These are phyloP conservation scores for maize (Zea mays) DNA, from an alignment of 176 grass and related monocot genomes.

Conservation along the genomic window Zm-B73-REFERENCE-NAM-5.0 NC_050103.1:173500001-173500500, in stretches of 20 bases:
- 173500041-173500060: too few relatives aligned
- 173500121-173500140: slow-evolving; percentile 55
- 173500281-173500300: slow-evolving; percentile 68
- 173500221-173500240: slow-evolving; percentile 64
- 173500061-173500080: slow-evolving; percentile 41
- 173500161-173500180: slow-evolving; percentile 51
- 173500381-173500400: slow-evolving; percentile 85
- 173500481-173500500: slow-evolving; percentile 57
- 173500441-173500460: slow-evolving; percentile 70
- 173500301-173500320: slow-evolving; percentile 58
- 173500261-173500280: slow-evolving; percentile 33
- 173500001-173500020: background rate
- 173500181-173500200: slow-evolving; percentile 51
- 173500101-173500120: slow-evolving; percentile 62
- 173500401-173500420: slow-evolving; percentile 81
- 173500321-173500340: slow-evolving; percentile 25
- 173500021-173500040: background rate
- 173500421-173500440: slow-evolving; percentile 76
- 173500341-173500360: slow-evolving; percentile 56
- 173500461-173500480: slow-evolving; percentile 59
- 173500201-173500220: slow-evolving; percentile 65
- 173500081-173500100: slow-evolving; percentile 50
- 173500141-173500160: slow-evolving; percentile 42
- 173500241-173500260: slow-evolving; percentile 54
- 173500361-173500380: slow-evolving; percentile 78